Percentiles rank a stretch among this genome's conserved stretches.
Conservation (phyloP, 306 rosid genomes). For the Cucurbita pepo region DNA sequence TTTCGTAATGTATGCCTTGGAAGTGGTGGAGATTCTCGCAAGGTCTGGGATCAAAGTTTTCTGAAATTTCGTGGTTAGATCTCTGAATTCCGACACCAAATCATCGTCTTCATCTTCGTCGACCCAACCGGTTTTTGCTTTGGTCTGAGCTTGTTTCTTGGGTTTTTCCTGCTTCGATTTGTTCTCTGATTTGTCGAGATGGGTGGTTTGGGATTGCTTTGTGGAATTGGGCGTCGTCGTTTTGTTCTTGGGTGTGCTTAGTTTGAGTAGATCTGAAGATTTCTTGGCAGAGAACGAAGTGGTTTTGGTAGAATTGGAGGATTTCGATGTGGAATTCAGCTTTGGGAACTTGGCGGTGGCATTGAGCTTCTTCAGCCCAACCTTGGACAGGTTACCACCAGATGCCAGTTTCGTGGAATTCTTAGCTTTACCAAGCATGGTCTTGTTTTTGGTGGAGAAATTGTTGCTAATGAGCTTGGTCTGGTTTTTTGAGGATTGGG, state of each 20-base stretch:
- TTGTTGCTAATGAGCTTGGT: conserved; percentile 20
- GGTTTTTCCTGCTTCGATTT: conserved; percentile 16
- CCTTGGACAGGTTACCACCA: conserved; percentile 8
- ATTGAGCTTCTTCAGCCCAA: conserved; percentile 34
- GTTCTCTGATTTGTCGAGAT: not conserved
- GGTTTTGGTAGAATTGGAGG: conserved; percentile 24
- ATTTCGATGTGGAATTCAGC: conserved; percentile 39
- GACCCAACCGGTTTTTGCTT: conserved; percentile 27
- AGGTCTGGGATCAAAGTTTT: conserved; percentile 61
- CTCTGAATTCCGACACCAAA: conserved; percentile 44
- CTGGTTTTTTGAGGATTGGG: conserved; percentile 35
- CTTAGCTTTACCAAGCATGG: conserved; percentile 10
- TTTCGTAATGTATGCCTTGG: conserved; percentile 43
- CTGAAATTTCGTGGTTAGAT: conserved; percentile 51
- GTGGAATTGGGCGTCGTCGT: conserved; percentile 36
- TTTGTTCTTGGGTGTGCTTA: conserved; percentile 36
- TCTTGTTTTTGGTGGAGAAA: conserved; percentile 7
- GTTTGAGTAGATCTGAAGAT: conserved; percentile 31
- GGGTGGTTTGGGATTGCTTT: conserved; percentile 14
- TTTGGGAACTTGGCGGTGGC: conserved; percentile 20
- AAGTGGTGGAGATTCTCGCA: conserved; percentile 56
- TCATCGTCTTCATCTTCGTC: conserved; percentile 39
- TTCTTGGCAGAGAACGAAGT: conserved; percentile 21
- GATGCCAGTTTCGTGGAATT: conserved; percentile 4
- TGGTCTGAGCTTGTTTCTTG: conserved; percentile 13